phyloP scores from a whole-genome alignment of 495 filamentous ascomycete genomes.

The Cercophora samala region DNA sequence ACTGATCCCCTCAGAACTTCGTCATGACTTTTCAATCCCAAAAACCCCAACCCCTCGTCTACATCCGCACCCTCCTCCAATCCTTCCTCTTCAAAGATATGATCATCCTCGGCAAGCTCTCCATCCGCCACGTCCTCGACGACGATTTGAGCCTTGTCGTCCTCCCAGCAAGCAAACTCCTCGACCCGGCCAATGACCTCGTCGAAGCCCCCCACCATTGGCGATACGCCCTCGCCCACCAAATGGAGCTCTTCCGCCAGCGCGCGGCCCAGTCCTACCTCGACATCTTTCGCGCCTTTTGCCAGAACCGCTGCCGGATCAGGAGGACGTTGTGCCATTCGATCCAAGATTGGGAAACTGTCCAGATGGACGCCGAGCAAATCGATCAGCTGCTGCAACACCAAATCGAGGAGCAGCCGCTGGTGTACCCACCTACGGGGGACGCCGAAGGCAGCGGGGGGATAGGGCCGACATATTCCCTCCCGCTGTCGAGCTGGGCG shows the following conservation, averaged over 20 bases:
- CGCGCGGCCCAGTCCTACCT: constrained; percentile 72
- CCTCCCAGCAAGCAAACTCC: constrained; percentile 64
- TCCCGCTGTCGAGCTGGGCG: constrained; percentile 80
- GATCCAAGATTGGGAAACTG: constrained; percentile 75
- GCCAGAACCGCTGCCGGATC: constrained; percentile 85
- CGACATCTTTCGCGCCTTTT: constrained; percentile 76
- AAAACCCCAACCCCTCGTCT: constrained; percentile 77
- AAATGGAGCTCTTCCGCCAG: constrained; percentile 78
- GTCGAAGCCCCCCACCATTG: constrained; percentile 76
- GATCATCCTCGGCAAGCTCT: constrained; percentile 60
- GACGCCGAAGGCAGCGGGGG: neutral
- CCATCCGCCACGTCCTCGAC: constrained; percentile 70
- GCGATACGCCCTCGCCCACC: constrained; percentile 67
- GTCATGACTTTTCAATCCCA: constrained; percentile 71
- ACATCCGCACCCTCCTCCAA: constrained; percentile 78
- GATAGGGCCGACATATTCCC: constrained; percentile 45
- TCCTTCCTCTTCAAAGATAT: constrained; percentile 68
- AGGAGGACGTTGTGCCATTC: constrained; percentile 79
- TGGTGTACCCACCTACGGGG: constrained; percentile 31
- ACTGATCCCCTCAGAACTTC: constrained; percentile 49
- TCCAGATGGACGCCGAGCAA: constrained; percentile 79
- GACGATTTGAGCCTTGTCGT: constrained; percentile 75
- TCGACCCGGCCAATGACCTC: constrained; percentile 68
- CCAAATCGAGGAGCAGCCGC: constrained; percentile 59
- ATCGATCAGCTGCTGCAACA: constrained; percentile 68